A percentile compares a stretch with the other conserved stretches of the same genome.
Conservation (phyloP, 2,329 filamentous ascomycete genomes). For the Aspergillus transmontanensis region DNA sequence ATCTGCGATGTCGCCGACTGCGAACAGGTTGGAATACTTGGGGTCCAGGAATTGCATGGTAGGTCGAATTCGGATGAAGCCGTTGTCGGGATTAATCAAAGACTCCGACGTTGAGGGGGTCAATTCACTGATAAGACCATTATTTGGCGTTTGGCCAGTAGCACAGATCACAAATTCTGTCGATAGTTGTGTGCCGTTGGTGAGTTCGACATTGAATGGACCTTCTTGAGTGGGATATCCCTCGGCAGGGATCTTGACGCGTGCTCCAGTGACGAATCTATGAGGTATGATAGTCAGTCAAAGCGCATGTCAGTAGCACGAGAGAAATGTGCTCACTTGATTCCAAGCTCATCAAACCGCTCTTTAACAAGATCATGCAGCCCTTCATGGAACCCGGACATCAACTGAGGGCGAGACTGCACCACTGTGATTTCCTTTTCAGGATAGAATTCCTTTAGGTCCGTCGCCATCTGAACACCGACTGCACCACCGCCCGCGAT, state of each 20-base stretch:
- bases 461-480: conserved; percentile 54
- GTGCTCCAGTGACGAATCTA: conserved; percentile 33
- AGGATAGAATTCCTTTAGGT: conserved; percentile 52
- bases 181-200: conserved; percentile 35
- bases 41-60: conserved; percentile 38
- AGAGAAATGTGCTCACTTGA: conserved; percentile 20
- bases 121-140: conserved; percentile 39
- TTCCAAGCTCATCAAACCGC: conserved; percentile 37
- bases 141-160: conserved; percentile 53
- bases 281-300: neutral
- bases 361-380: conserved; percentile 34
- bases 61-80: conserved; percentile 35
- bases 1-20: conserved; percentile 41
- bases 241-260: conserved; percentile 28
- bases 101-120: conserved; percentile 26
- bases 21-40: conserved; percentile 35
- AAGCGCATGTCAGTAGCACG: no score
- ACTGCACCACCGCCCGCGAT: conserved; percentile 54
- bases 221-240: conserved; percentile 32
- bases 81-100: conserved; percentile 37
- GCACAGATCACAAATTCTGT: conserved; percentile 48
- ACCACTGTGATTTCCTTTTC: conserved; percentile 51
- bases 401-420: conserved; percentile 47
- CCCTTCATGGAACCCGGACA: conserved; percentile 36
- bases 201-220: conserved; percentile 32